Base-by-base conservation (phyloP, 2,329 filamentous ascomycete genomes). In the Fusarium napiforme region DNA sequence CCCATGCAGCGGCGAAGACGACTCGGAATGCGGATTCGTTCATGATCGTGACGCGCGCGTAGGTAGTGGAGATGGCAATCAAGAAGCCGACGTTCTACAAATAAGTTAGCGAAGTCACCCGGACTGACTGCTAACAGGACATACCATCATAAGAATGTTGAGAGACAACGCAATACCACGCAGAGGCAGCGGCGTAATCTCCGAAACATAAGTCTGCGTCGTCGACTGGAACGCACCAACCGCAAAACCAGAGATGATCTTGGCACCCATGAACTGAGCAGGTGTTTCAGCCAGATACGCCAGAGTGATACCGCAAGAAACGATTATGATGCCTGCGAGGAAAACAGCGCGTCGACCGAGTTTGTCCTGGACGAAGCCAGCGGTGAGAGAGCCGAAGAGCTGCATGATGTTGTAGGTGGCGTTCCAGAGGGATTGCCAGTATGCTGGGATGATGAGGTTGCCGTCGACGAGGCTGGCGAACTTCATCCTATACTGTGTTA, bases 231-330 rank as follows among this genome's bases (percentile, higher is more conserved):
- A 67, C 5, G 62, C 62, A 36, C 64, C 64, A 4, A 66, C 64
- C 0, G 64, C 64, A 10, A 66, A 67, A 16, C 61, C 61, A 19
- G 64, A 66, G 5, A 67, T 47, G 26, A 67, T 67, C 43, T 67
- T 67, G 12, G 64, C 64, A 1, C 64, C 64, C 64, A 66, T 67
- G 12, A 67, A 67, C 39, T 67, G 64, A 8, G 64, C 61, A 5
- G 64, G 52, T 26, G 64, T 66, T 9, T 67, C 62, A 9, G 62
- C 62, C 0, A 65, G 18, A n/a, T 63, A 65, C 1, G 62, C 62
- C 9, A 65, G 9, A 19, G 62, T 12, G 9, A 65, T 47, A 4
- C 62, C 62, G 4, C 46, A 39, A n/a, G 58, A 65, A 6, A 65
- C 62, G 23, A 52, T 63, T 4, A 65, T 46, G 6, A 65, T 34